Percentiles rank a stretch among this genome's conserved stretches.
Conservation (phyloP, 495 filamentous ascomycete species). For the Filosporella fistucella region DNA sequence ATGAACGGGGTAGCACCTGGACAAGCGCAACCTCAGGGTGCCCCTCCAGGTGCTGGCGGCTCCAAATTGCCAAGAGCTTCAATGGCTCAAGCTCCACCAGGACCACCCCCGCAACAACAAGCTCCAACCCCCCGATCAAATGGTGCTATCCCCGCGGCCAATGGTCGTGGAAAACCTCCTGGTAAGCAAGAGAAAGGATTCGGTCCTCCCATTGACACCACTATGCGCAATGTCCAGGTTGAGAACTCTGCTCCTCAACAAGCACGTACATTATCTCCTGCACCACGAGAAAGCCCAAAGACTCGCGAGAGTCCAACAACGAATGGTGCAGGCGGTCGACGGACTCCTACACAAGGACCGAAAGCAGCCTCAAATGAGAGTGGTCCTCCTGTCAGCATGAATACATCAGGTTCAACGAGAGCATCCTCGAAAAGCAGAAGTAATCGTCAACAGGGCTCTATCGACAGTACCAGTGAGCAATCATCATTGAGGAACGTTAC, state of each 20-base stretch:
- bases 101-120: slow-evolving; percentile 83
- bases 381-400: slow-evolving; percentile 24
- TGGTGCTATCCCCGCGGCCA: slow-evolving; percentile 23
- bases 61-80: slow-evolving; percentile 69
- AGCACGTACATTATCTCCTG: slow-evolving; percentile 19
- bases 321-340: slow-evolving; percentile 44
- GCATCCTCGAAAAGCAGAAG: slow-evolving; percentile 26
- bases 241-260: slow-evolving; percentile 16
- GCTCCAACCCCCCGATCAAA: slow-evolving; percentile 69
- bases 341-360: slow-evolving; percentile 49
- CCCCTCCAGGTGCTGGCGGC: slow-evolving; percentile 35
- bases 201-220: slow-evolving; percentile 48
- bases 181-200: slow-evolving; percentile 33
- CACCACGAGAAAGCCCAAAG: slow-evolving; percentile 26
- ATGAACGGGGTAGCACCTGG: slow-evolving; percentile 23
- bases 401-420: slow-evolving; percentile 5
- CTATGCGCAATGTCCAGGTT: slow-evolving; percentile 13
- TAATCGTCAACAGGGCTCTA: slow-evolving; percentile 39
- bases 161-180: slow-evolving; percentile 19
- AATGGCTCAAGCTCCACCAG: slow-evolving; percentile 65
- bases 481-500: slow-evolving; percentile 34
- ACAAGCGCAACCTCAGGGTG: slow-evolving; percentile 26
- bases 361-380: slow-evolving; percentile 23
- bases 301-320: slow-evolving; percentile 28
- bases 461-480: slow-evolving; percentile 43